These are phyloP conservation scores for Aphanomyces euteiches DNA, from an alignment of 352 stramenopile genomes.

Conservation along the genomic window DNA sequence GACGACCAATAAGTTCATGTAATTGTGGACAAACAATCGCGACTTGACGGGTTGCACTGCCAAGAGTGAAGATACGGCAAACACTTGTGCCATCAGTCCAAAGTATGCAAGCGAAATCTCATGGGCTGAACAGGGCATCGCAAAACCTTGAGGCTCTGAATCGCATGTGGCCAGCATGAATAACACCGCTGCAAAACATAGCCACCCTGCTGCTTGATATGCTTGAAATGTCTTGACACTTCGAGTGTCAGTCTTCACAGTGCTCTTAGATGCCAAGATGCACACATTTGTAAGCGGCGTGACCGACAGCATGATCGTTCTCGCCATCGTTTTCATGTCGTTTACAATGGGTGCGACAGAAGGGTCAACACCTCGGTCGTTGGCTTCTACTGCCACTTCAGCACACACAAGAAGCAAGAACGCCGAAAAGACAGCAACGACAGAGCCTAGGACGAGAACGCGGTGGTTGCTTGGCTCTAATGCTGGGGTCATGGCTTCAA, in stretches of 20 bases:
- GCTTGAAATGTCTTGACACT: slow-evolving; percentile 6
- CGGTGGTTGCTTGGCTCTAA: neutral
- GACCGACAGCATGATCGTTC: neutral
- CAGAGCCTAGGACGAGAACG: neutral
- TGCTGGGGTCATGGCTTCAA: too few relatives aligned
- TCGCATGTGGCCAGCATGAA: neutral
- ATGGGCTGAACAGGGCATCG: neutral
- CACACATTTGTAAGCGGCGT: neutral
- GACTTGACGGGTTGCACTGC: slow-evolving; percentile 41
- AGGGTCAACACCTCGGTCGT: neutral
- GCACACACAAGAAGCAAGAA: slow-evolving; percentile 16
- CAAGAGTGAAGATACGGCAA: slow-evolving; percentile 76
- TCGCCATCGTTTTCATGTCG: neutral
- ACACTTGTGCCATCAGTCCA: slow-evolving; percentile 64
- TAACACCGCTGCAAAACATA: slow-evolving; percentile 10
- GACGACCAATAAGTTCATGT: slow-evolving; percentile 79
- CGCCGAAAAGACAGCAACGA: slow-evolving; percentile 22
- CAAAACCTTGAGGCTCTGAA: neutral
- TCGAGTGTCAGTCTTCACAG: too few relatives aligned
- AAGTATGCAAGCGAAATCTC: neutral
- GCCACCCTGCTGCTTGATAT: slow-evolving; percentile 25
- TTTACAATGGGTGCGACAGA: neutral
- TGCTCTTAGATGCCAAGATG: neutral
- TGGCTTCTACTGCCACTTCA: slow-evolving; percentile 1
- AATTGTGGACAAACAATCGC: slow-evolving; percentile 78